Evolutionary conservation across 306 rosid genomes (phyloP).

Genomic region (Cyamopsis tetragonoloba): DNA sequence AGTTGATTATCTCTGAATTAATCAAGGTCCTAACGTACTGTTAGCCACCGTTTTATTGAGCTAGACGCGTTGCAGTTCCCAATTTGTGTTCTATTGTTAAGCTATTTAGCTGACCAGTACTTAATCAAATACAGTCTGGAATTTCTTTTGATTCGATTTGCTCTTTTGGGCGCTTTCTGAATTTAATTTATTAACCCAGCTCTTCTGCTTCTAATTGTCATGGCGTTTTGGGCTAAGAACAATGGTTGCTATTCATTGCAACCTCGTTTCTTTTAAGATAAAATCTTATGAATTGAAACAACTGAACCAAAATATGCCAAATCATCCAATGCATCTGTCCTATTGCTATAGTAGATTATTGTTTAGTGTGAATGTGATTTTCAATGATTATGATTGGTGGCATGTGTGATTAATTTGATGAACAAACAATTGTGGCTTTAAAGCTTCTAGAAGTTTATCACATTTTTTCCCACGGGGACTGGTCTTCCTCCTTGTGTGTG

Average conservation of each 20-base stretch:
- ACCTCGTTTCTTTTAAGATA: not conserved
- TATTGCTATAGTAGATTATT: not conserved
- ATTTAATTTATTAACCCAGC: not conserved
- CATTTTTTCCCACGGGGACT: not conserved
- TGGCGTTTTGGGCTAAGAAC: not conserved
- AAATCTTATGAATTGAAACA: not conserved
- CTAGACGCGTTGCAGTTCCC: not conserved
- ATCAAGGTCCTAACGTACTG: not conserved
- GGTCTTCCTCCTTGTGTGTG: not conserved
- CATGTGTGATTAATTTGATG: not conserved
- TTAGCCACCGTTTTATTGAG: not conserved
- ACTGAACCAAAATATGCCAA: not conserved
- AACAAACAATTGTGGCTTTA: not conserved
- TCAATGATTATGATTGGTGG: not conserved
- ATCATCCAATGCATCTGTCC: not conserved
- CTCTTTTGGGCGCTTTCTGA: not conserved
- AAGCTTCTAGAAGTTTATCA: not conserved
- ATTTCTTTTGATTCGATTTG: slow-evolving; percentile 1
- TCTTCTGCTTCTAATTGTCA: not conserved
- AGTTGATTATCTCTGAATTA: not conserved
- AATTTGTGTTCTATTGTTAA: slow-evolving; percentile 8
- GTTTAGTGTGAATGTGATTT: not conserved
- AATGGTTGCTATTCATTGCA: not conserved
- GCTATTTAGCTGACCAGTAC: not conserved
- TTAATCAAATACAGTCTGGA: not conserved